Base-by-base conservation (phyloP, 805 yeast species). In the Ogataea methylovora region DNA sequence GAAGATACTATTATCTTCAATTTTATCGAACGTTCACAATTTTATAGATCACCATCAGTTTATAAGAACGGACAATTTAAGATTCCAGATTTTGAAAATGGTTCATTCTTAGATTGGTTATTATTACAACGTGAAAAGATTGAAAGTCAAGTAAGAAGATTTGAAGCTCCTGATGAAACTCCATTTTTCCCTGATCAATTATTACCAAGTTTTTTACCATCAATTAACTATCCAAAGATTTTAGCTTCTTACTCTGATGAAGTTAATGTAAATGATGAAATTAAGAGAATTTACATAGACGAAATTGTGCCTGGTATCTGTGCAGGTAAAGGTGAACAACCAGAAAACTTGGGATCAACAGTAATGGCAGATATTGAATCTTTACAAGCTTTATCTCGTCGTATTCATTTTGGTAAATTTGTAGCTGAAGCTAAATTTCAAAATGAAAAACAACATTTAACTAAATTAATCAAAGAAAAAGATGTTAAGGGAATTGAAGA, bases 361-460 rank as follows among this genome's bases (percentile, higher is more conserved):
- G 79, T 94, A 4, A 64, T 76, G 26, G 68, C 85, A 42, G 98
- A 92, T 54, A 83, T 90, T 37, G 94, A 84, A 45, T 76, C 83
- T 44, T 67, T 92, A 44, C 96, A 92, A 58, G 80, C 95, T 5
- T 61, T 92, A 29, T 83, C 95, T 8, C 70, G 98, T 49, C 72
- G 98, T 54, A 85, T 92, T 46, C 98, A 92, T 60, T 92, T 90
- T 61, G 98, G 98, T 32, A 84, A 84, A 60, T 92, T 90, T 66
- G 98, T 92, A 8, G 98, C 98, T 5, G 98, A 92, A 56, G 83
- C 95, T 29, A 92, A 92, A 60, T 92, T 76, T 58, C 78, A 69
- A 48, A 62, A 67, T 19, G 92, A 88, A 40, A 69, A 65, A 24
- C 84, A 73, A 32, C 57, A 56, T 33, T 86, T 79, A 63, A 74